Percentiles rank a stretch among this genome's conserved stretches.
phyloP scores from a whole-genome alignment of 257 asterid genomes.

The Nemophila menziesii region DNA sequence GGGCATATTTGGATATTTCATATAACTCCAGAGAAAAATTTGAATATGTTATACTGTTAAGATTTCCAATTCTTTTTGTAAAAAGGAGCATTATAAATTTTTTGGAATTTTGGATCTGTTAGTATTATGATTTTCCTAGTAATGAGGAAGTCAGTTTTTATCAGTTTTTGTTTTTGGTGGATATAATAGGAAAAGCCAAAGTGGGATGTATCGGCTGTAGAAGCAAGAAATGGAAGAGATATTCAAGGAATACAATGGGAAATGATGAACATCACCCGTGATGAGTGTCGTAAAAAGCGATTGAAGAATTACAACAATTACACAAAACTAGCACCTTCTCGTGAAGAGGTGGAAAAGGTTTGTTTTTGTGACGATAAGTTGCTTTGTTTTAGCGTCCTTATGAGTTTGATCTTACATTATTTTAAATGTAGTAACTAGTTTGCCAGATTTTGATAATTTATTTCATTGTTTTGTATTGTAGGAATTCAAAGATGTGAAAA shows the following conservation, averaged over 20 bases:
- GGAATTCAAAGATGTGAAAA: constrained; percentile 73
- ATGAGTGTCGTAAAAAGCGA: constrained; percentile 58
- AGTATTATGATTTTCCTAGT: too few relatives aligned
- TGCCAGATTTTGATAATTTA: too few relatives aligned
- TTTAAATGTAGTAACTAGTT: too few relatives aligned
- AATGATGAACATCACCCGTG: constrained; percentile 62
- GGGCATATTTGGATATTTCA: too few relatives aligned
- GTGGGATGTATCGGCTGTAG: constrained; percentile 70
- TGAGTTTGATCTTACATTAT: too few relatives aligned
- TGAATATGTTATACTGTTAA: too few relatives aligned
- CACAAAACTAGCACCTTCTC: constrained; percentile 45
- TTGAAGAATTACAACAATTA: constrained; percentile 75
- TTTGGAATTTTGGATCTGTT: too few relatives aligned
- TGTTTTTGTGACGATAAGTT: too few relatives aligned
- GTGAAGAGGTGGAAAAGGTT: constrained; percentile 52
- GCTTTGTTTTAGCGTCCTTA: too few relatives aligned
- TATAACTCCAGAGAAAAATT: too few relatives aligned
- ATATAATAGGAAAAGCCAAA: constrained; percentile 30
- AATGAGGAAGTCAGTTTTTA: neutral
- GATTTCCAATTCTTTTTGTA: too few relatives aligned
- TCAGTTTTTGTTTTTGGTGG: neutral
- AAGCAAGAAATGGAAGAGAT: constrained; percentile 81
- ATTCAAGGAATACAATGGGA: constrained; percentile 98
- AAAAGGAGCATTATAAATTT: too few relatives aligned
- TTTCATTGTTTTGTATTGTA: constrained; percentile 16